Evolutionary conservation across 2,329 filamentous ascomycete species (phyloP).

Genomic region (Coniochaeta sp.): DNA sequence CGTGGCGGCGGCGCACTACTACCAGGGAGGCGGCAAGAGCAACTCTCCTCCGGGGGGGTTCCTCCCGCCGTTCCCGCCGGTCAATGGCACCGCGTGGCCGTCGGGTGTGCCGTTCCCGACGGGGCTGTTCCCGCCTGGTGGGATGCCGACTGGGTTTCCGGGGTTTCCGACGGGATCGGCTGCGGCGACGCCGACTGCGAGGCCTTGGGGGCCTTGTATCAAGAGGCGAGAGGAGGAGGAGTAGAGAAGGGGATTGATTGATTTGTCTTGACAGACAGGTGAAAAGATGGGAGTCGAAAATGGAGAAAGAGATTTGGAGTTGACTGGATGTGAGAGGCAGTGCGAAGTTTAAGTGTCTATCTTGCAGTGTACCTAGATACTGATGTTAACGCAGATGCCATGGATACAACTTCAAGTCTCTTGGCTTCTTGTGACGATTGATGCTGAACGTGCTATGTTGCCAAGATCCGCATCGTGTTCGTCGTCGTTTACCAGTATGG

Average conservation of each 20-base stretch:
- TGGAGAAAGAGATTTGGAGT: too few species aligned
- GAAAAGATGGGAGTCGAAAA: too few species aligned
- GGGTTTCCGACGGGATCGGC: neutral
- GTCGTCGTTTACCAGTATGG: neutral
- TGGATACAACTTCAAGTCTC: too few species aligned
- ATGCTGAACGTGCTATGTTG: too few species aligned
- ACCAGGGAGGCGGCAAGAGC: slow-evolving; percentile 11
- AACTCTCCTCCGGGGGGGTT: neutral
- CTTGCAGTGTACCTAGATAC: too few species aligned
- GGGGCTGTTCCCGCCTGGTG: neutral
- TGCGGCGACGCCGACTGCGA: neutral
- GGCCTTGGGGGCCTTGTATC: neutral
- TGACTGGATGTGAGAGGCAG: too few species aligned
- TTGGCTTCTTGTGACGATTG: too few species aligned
- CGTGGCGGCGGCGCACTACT: slow-evolving; percentile 11
- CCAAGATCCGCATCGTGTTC: neutral
- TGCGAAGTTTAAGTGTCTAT: too few species aligned
- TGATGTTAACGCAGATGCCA: too few species aligned
- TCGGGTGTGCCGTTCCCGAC: slow-evolving; percentile 1
- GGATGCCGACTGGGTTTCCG: neutral
- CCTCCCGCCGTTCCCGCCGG: neutral
- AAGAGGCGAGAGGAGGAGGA: neutral
- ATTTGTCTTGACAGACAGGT: too few species aligned
- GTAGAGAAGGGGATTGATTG: too few species aligned
- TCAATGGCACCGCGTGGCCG: neutral